Conservation (phyloP, 345 rosid species). For the Excoecaria agallocha region DNA sequence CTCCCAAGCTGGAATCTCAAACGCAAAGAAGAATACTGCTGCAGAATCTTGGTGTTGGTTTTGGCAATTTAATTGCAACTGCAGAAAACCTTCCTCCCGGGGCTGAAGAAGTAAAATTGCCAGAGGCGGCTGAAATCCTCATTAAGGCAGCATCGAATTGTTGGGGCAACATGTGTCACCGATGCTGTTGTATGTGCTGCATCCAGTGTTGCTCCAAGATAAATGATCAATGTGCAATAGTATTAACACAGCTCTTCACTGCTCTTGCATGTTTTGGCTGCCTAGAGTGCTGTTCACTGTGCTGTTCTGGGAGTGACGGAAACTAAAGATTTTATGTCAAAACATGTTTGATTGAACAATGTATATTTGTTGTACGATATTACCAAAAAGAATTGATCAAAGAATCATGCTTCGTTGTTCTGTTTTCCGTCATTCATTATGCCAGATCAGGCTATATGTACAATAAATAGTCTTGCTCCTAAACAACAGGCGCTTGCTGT, state of each 20-base stretch:
- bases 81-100: slow-evolving; percentile 64
- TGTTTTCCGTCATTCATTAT: neutral
- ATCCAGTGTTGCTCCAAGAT: slow-evolving; percentile 63
- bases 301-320: slow-evolving; percentile 58
- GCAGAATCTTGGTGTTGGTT: slow-evolving; percentile 53
- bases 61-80: slow-evolving; percentile 69
- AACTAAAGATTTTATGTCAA: neutral
- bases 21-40: slow-evolving; percentile 33
- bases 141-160: slow-evolving; percentile 77
- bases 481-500: neutral
- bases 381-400: neutral
- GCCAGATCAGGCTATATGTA: neutral
- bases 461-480: neutral
- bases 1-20: slow-evolving; percentile 36
- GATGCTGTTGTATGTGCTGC: slow-evolving; percentile 91
- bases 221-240: slow-evolving; percentile 59
- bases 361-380: neutral
- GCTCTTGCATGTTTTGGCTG: slow-evolving; percentile 78
- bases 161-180: slow-evolving; percentile 44
- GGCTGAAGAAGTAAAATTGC: slow-evolving; percentile 43
- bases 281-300: slow-evolving; percentile 71
- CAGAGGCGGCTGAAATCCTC: slow-evolving; percentile 77
- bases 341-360: neutral
- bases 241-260: slow-evolving; percentile 55
- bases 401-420: neutral